Evolutionary conservation across 768 basidiomycete species (phyloP), one percentile per base, ranked within the genome.

Genomic region (Leucosporidium creatinivorum): DNA sequence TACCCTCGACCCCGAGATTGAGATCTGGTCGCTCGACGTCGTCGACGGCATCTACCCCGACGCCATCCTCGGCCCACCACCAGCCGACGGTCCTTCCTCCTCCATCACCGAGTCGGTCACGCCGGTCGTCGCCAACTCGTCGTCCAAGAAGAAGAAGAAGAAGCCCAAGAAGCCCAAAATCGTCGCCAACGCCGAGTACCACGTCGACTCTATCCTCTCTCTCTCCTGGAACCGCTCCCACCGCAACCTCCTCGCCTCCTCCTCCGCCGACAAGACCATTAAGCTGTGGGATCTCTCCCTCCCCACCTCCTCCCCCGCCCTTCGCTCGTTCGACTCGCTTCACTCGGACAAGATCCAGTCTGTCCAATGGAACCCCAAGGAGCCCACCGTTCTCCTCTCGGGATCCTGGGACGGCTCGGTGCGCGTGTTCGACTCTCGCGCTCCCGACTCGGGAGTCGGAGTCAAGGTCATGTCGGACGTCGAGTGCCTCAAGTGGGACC

Each of bases 381-480:
- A 96, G 69, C 89, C 93, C 25, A 89, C 87, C 13, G 91, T 96
- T 31, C 80, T 99, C 48, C 80, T 99, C 63, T 93, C 91, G 15
- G 96, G 94, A 26, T 89, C 91, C 67, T 97, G 91, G 76, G 96
- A 97, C 80, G 85, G 93, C 48, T 93, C 90, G 0, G 91, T 98
- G n/a, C 82, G 91, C 67, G 88, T 89, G 31, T 97, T 96, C 78
- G 96, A 99, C 78, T 87, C 89, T 21, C 81, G 94, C 59, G 85
- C 92, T 2, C 89, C 89, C 0, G 86, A 86, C 55, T 81, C 85
- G 3, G 66, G 67, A 23, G 66, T 96, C 19, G 90, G 89, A n/a
- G 89, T 89, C 9, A 80, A 86, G 21, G 82, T 97, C 10, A 91
- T 88, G 3, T 87, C 90, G 65, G 96, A 98, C 78, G 92, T 98